These are phyloP conservation scores for Colletotrichum godetiae DNA, from an alignment of 2,329 filamentous ascomycete genomes.

Conservation along the genomic window DNA sequence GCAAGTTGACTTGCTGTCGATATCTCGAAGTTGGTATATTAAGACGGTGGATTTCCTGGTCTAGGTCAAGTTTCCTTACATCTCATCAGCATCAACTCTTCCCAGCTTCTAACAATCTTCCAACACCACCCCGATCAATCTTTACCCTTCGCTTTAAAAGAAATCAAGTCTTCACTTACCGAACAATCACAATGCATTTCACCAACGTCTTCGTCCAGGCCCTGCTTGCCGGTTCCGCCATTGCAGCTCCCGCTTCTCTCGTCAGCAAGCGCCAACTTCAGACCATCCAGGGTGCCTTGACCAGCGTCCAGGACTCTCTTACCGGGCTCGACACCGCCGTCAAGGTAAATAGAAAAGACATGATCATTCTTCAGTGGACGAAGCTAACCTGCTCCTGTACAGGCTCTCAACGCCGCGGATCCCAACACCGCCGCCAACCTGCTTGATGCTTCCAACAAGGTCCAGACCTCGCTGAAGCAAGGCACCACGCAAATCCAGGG, in stretches of 20 bases:
- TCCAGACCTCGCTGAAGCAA: slow-evolving; percentile 35
- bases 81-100: slow-evolving; percentile 22
- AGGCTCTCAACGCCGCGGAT: slow-evolving; percentile 55
- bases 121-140: not conserved
- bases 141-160: not conserved
- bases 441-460: slow-evolving; percentile 40
- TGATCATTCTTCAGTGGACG: accelerated
- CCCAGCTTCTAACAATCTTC: not conserved
- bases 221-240: slow-evolving; percentile 62
- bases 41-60: not conserved
- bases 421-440: slow-evolving; percentile 56
- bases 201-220: slow-evolving; percentile 57
- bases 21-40: slow-evolving; percentile 17
- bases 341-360: not conserved
- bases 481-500: slow-evolving; percentile 43
- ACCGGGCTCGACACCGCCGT: slow-evolving; percentile 58
- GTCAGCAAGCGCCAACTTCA: slow-evolving; percentile 55
- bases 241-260: slow-evolving; percentile 45
- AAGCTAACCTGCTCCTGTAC: not conserved
- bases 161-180: not conserved
- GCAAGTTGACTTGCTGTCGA: not conserved
- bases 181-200: slow-evolving; percentile 40
- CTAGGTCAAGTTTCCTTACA: not conserved
- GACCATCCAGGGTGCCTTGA: slow-evolving; percentile 69
- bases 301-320: slow-evolving; percentile 67